Evolutionary conservation across 306 rosid genomes (phyloP), one percentile per base, ranked within the genome.

Genomic region (Vigna radiata): DNA sequence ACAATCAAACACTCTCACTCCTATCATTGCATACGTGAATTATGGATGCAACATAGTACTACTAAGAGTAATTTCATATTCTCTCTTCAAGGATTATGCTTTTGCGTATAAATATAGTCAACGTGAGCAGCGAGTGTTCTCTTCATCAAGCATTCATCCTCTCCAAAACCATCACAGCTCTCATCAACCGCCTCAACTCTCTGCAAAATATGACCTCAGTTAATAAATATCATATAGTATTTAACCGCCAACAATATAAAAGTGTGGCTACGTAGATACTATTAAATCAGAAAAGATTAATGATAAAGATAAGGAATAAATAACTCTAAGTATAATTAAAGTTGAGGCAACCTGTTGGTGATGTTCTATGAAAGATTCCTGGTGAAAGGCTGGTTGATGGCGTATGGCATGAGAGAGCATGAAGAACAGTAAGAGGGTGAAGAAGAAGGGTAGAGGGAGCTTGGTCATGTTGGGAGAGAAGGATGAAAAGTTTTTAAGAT

Each of bases 61-160:
- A 36, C 37, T 56, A 19, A 37, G 23, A 15, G 23, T 18, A 8
- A 23, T 56, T 39, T 39, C 31, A 18, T 55, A 53, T n/a, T 2
- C 33, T n/a, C 27, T 2, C 33, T 58, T 77, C 80, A 83, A 63
- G 83, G 86, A 5, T 83, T 78, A 49, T 76, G 77, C 8, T 81
- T 43, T 10, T 84, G 83, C 15, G 86, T 84, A 62, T 87, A 87
- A 31, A 87, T 83, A 56, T 87, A 87, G 64, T 87, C 90, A 7
- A 76, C 31, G 72, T 87, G 88, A 56, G 90, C 90, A 0, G 54
- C 79, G 0, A 87, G 81, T 25, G 90, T 84, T 63, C 86, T 72
- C 54, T 79, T 87, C 67, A 67, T 72, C 75, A 87, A 84, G 70
- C 90, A 87, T 52, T 87, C 90, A 8, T 84, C 83, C 33, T 79